phyloP scores from a whole-genome alignment of 1,284 basidiomycete species.

The Ceratobasidium papillatum region DNA sequence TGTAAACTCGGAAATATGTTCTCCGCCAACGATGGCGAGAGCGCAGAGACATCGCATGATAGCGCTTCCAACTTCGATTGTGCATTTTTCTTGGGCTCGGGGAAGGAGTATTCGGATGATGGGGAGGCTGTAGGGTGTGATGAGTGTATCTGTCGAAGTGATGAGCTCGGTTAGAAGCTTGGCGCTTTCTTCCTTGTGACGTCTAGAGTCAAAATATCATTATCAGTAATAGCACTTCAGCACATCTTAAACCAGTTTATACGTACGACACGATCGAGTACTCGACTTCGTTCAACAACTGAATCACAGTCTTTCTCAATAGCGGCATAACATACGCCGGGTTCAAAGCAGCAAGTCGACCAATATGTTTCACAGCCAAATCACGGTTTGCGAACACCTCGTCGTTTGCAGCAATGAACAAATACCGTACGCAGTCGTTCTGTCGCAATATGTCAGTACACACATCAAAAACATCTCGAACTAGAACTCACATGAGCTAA shows the following conservation, averaged over 20 bases:
- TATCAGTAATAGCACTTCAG: background rate
- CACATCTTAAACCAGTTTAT: conserved; percentile 47
- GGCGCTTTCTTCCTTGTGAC: conserved; percentile 37
- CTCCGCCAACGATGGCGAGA: conserved; percentile 21
- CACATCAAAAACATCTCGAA: background rate
- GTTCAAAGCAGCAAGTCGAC: conserved; percentile 93
- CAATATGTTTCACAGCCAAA: conserved; percentile 90
- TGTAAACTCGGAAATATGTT: conserved; percentile 24
- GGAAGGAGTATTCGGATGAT: conserved; percentile 20
- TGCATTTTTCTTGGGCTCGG: conserved; percentile 16
- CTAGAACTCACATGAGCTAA: conserved; percentile 80
- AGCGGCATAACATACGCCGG: conserved; percentile 99
- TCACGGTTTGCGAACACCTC: conserved; percentile 95
- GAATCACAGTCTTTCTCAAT: conserved; percentile 93
- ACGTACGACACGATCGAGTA: conserved; percentile 87
- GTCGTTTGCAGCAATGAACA: conserved; percentile 98
- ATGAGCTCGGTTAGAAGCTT: conserved; percentile 31
- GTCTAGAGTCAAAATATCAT: background rate
- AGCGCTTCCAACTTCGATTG: conserved; percentile 29
- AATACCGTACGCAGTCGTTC: conserved; percentile 89
- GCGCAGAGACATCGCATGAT: conserved; percentile 31
- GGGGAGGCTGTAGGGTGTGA: conserved; percentile 29
- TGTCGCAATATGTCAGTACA: background rate
- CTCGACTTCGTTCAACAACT: conserved; percentile 96
- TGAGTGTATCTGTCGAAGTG: conserved; percentile 24